Percentiles rank a stretch among this genome's conserved stretches.
Evolutionary conservation across 495 filamentous ascomycete species (phyloP).

Genomic region (Pseudevernia furfuracea): DNA sequence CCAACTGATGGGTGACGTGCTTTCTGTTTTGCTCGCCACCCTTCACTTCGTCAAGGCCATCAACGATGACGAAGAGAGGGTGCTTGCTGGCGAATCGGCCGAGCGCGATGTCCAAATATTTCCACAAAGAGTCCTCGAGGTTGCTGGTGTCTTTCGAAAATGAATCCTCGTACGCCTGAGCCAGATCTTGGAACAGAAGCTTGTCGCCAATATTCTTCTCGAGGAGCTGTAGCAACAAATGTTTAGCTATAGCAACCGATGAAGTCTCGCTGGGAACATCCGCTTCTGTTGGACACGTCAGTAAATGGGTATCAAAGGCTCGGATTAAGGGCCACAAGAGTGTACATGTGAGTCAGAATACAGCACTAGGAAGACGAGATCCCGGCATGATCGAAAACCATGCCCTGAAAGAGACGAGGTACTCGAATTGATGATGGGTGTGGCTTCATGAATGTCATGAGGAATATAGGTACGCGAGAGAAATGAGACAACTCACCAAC

Average conservation of each 20-base stretch:
- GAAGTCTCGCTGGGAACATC: constrained; percentile 39
- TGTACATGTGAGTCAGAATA: not conserved
- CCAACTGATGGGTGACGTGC: constrained; percentile 39
- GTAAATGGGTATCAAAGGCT: not conserved
- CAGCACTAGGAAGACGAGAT: not conserved
- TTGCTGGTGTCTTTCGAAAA: constrained; percentile 32
- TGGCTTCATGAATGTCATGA: not conserved
- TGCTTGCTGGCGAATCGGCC: constrained; percentile 30
- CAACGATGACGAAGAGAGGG: constrained; percentile 49
- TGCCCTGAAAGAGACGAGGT: not conserved
- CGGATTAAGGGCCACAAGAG: not conserved
- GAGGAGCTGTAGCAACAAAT: constrained; percentile 51
- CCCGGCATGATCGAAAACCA: not conserved
- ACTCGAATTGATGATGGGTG: not conserved
- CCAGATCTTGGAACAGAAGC: constrained; percentile 38
- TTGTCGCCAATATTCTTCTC: constrained; percentile 50
- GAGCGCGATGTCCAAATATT: constrained; percentile 44
- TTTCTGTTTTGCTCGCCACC: constrained; percentile 33
- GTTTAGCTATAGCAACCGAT: constrained; percentile 46
- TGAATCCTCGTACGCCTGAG: constrained; percentile 35
- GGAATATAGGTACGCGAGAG: not conserved
- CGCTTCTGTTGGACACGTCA: constrained; percentile 23
- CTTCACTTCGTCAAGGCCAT: constrained; percentile 51
- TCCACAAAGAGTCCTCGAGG: constrained; percentile 46
- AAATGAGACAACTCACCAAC: not conserved